These are phyloP conservation scores for Kandelia obovata DNA, from an alignment of 345 rosid species.

Conservation along the genomic window DNA sequence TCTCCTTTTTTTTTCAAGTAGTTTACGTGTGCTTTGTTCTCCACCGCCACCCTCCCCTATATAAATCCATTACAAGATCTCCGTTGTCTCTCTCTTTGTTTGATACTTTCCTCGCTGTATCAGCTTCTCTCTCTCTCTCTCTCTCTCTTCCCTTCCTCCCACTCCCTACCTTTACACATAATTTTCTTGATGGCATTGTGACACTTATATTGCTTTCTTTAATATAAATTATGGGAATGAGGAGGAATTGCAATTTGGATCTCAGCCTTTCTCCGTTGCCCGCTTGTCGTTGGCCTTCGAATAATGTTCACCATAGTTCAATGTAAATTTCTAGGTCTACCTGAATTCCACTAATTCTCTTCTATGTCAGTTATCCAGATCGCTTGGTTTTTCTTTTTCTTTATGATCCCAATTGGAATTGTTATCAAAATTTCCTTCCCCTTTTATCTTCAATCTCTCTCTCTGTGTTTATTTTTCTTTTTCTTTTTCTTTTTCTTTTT, in stretches of 20 bases:
- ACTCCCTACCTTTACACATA: no score
- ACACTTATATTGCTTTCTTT: background rate
- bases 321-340: no score
- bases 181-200: no score
- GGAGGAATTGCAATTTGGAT: background rate
- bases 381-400: background rate
- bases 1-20: background rate
- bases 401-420: background rate
- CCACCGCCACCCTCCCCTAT: background rate
- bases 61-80: background rate
- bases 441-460: background rate
- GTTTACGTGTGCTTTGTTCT: background rate
- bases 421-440: background rate
- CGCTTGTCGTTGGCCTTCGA: background rate
- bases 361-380: no score
- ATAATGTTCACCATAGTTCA: background rate
- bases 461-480: no score
- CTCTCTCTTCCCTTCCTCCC: background rate
- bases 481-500: no score
- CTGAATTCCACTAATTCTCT: background rate
- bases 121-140: background rate
- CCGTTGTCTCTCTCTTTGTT: background rate
- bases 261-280: slow-evolving; percentile 2
- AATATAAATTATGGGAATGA: background rate
- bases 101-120: background rate